Percentiles rank a stretch among this genome's conserved stretches.
Conservation (phyloP, 2,329 filamentous ascomycete species). For the Diaporthe amygdali region DNA sequence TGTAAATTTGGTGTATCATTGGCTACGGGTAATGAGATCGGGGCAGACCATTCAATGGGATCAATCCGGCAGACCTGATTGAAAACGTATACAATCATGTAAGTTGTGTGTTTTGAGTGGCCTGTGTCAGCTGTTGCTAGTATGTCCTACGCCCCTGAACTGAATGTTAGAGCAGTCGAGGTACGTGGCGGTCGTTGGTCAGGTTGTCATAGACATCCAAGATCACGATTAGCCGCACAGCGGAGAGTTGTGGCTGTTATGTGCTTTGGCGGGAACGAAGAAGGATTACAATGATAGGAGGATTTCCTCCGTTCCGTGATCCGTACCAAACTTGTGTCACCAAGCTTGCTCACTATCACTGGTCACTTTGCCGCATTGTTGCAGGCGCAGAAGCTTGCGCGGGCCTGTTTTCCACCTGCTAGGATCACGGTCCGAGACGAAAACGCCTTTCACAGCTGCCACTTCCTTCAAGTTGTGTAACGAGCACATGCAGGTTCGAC, state of each 20-base stretch:
- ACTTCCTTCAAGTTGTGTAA: not conserved
- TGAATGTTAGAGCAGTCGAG: too few species aligned
- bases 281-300: not conserved
- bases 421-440: not conserved
- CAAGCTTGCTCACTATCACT: not conserved
- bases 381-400: not conserved
- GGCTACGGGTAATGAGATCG: too few species aligned
- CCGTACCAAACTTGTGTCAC: not conserved
- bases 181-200: too few species aligned
- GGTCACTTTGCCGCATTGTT: not conserved
- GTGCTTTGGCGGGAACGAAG: not conserved
- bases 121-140: too few species aligned
- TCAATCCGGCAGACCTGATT: too few species aligned
- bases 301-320: not conserved
- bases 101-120: too few species aligned
- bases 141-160: too few species aligned
- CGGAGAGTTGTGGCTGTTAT: not conserved
- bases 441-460: not conserved
- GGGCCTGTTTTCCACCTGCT: not conserved
- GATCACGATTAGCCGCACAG: not conserved
- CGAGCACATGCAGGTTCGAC: not conserved
- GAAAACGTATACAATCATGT: too few species aligned
- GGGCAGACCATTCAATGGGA: too few species aligned
- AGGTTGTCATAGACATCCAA: too few species aligned
- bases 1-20: too few species aligned